Evolutionary conservation across 2,329 filamentous ascomycete species (phyloP), one percentile per base, ranked within the genome.

Genomic region (Cryoendolithus antarcticus): DNA sequence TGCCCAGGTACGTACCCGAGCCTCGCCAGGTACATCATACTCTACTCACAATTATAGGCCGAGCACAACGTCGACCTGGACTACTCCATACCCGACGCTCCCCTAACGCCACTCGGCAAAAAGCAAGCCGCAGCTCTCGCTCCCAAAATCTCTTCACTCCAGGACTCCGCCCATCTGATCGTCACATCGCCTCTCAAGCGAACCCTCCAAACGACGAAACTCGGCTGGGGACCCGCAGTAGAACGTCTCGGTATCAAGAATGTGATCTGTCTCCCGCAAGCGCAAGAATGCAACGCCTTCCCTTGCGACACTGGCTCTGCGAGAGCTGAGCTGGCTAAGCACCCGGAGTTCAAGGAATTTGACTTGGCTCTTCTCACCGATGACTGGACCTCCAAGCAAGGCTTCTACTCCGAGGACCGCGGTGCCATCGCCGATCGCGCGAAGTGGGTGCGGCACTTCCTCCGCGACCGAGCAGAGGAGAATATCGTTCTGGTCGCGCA

Each of bases 41-140:
- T 19, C 3, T 3, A 19, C 15, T 19, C 15, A 19, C 15, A 19
- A 19, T 19, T 19, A 19, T 19, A 40, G 34, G 55, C 54, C 29
- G 54, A 57, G 43, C 54, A 58, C 46, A 57, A 57, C 41, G 55
- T 58, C 11, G 52, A 47, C 34, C 38, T 55, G 4, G 54, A 57
- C 36, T 56, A 55, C 38, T 44, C 32, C 40, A 57, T 57, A 36
- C 54, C 41, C 36, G 55, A 58, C 36, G 54, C 55, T 3, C 54
- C 54, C 30, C 43, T 58, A 6, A 58, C 55, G 7, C 43, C 54
- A 2, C 48, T 58, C 3, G 55, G 55, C 21, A 52, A 48, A 35
- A 58, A 55, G 39, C 55, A 58, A 48, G 55, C 55, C 30, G 45
- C 49, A n/a, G 44, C 52, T n/a, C 48, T 58, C 28, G 50, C 49